Percentiles rank a stretch among this genome's conserved stretches.
Evolutionary conservation across 2,329 filamentous ascomycete species (phyloP).

Genomic region (Leptographium radiaticola): DNA sequence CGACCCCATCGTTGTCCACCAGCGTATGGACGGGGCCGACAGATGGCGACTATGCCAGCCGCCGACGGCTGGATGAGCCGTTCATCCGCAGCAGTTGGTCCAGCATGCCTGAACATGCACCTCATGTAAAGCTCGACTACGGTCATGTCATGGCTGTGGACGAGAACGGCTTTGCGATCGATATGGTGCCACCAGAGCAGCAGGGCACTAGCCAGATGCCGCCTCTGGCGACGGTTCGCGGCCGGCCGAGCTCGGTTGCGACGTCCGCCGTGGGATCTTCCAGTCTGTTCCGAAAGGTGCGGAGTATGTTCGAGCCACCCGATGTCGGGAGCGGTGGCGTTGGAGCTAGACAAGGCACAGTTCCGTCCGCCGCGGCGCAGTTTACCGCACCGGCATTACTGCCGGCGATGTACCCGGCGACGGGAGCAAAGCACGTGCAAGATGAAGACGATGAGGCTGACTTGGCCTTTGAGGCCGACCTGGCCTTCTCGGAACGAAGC

Average conservation of each 20-base stretch:
- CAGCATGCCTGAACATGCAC: slow-evolving; percentile 7
- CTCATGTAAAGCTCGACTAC: slow-evolving; percentile 12
- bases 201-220: not conserved
- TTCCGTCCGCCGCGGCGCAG: not conserved
- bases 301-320: slow-evolving; percentile 25
- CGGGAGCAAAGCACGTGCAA: not conserved
- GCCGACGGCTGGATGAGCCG: slow-evolving; percentile 18
- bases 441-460: not conserved
- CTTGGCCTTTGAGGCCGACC: slow-evolving; percentile 11
- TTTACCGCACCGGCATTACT: slow-evolving; percentile 2
- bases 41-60: not conserved
- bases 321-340: not conserved
- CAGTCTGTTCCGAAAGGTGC: slow-evolving; percentile 26
- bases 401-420: not conserved
- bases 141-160: slow-evolving; percentile 3
- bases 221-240: not conserved
- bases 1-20: slow-evolving; percentile 18
- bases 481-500: slow-evolving; percentile 17
- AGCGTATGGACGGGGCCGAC: slow-evolving; percentile 1
- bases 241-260: not conserved
- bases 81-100: slow-evolving; percentile 20
- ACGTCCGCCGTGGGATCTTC: not conserved
- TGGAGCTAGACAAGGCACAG: not conserved
- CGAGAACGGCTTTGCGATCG: not conserved
- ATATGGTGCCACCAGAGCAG: not conserved